These are phyloP conservation scores for Fraxinus albicans DNA, from an alignment of 305 asterid species.

Conservation along the genomic window DNA sequence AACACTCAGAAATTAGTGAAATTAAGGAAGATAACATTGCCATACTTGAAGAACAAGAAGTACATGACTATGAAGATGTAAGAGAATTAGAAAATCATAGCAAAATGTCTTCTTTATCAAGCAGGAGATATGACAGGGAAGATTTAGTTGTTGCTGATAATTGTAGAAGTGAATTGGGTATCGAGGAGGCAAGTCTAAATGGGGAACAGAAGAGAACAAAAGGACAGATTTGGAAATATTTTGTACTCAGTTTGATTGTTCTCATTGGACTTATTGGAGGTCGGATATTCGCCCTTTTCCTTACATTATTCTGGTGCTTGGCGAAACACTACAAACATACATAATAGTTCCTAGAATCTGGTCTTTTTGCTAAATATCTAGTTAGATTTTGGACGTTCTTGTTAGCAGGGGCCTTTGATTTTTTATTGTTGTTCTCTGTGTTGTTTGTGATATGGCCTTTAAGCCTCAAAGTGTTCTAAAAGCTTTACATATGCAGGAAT, in stretches of 20 bases:
- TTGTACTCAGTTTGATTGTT: slow-evolving; percentile 44
- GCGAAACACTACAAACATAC: slow-evolving; percentile 28
- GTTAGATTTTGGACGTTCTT: slow-evolving; percentile 23
- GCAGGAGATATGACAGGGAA: slow-evolving; percentile 18
- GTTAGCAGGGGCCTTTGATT: slow-evolving; percentile 9
- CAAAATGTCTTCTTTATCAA: slow-evolving; percentile 24
- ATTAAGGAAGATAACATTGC: slow-evolving; percentile 2
- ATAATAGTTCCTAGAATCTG: slow-evolving; percentile 22
- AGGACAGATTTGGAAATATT: slow-evolving; percentile 29
- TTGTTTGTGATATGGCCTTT: slow-evolving; percentile 27
- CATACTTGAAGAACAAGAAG: slow-evolving; percentile 19
- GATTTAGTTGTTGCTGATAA: neutral
- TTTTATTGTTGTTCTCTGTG: slow-evolving; percentile 4
- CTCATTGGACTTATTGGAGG: slow-evolving; percentile 64
- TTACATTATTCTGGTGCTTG: slow-evolving; percentile 53
- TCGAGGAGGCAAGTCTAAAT: slow-evolving; percentile 19
- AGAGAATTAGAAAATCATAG: slow-evolving; percentile 18
- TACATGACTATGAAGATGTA: neutral
- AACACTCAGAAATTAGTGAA: slow-evolving; percentile 6
- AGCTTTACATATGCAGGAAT: slow-evolving; percentile 18
- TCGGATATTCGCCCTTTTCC: slow-evolving; percentile 46
- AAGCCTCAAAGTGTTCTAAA: slow-evolving; percentile 15
- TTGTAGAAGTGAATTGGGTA: slow-evolving; percentile 11
- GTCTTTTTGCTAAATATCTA: slow-evolving; percentile 7
- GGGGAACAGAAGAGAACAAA: slow-evolving; percentile 5